Base-by-base conservation (phyloP, 2,329 filamentous ascomycete species). In the Colletotrichum sansevieriae region DNA sequence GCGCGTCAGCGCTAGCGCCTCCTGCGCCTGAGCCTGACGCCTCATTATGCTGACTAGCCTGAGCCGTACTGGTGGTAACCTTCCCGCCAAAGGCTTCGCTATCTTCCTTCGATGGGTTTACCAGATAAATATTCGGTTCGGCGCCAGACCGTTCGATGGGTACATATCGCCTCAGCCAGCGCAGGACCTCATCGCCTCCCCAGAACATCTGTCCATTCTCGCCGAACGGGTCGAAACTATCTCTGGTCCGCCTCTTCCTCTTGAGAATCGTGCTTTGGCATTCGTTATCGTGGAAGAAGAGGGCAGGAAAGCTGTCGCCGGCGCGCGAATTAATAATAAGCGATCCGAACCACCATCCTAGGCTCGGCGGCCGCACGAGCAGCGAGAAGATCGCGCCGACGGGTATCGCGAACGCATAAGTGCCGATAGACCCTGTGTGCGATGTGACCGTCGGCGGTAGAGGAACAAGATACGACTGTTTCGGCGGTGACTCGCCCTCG, bases 281-380 rank as follows among this genome's bases (percentile, higher is more conserved):
- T 82, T 99, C 96, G 71, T 90, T 94, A 76, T 99, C 96, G 78
- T 99, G 96, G 81, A 99, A 99, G 82, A 99, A 99, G 1, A 99
- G 83, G 0, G 96, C 94, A 0, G 96, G 96, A 73, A 98, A 97
- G 77, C 93, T 96, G 77, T 98, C 95, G 3, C 97, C 97, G 0
- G 92, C 90, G 12, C 92, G 86, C 1, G 93, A 94, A 78, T 99
- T 99, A 82, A 99, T 93, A 65, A 99, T 91, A 33, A 99, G 82
- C 71, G 94, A 97, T 39, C 96, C 96, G 78, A 97, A 98, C 96
- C 96, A 99, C 97, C 96, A 99, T 15, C 96, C 97, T 8, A 97
- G 82, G 77, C 94, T 98, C 5, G 96, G 97, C 3, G 95, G 95
- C 2, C 96, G 90, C 44, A 99, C 91, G 8, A 97, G 85, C 5